phyloP scores from a whole-genome alignment of 2,329 filamentous ascomycete genomes.

The Ophiosphaerella herpotricha region DNA sequence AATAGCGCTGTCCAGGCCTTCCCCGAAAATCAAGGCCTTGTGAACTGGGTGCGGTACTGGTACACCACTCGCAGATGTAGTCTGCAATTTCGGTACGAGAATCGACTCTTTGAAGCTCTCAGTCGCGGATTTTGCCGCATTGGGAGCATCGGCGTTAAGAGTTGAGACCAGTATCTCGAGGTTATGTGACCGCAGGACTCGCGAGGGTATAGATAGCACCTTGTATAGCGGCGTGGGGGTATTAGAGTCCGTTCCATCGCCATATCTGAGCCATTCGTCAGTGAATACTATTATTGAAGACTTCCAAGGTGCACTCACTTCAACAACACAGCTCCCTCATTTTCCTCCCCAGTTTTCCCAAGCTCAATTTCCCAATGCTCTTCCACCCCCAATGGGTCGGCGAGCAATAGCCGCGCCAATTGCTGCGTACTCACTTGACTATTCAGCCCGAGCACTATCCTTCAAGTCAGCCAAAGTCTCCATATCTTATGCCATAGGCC shows the following conservation, averaged over 20 bases:
- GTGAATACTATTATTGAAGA: not conserved
- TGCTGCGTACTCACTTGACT: slow-evolving; percentile 61
- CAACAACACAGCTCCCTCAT: slow-evolving; percentile 48
- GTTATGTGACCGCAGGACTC: slow-evolving; percentile 63
- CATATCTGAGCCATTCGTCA: slow-evolving; percentile 54
- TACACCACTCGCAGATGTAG: slow-evolving; percentile 66
- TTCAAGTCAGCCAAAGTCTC: slow-evolving; percentile 21
- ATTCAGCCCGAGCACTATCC: slow-evolving; percentile 56
- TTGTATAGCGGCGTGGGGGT: slow-evolving; percentile 59
- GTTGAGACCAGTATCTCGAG: slow-evolving; percentile 67
- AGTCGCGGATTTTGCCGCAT: slow-evolving; percentile 27
- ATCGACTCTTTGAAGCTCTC: slow-evolving; percentile 65
- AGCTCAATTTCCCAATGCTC: slow-evolving; percentile 52
- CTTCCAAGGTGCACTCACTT: slow-evolving; percentile 31
- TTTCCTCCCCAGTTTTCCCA: slow-evolving; percentile 30
- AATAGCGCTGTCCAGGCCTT: slow-evolving; percentile 72
- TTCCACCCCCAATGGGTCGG: slow-evolving; percentile 51
- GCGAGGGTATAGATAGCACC: slow-evolving; percentile 67
- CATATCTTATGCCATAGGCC: not conserved
- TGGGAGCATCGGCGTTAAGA: slow-evolving; percentile 52
- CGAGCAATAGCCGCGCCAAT: slow-evolving; percentile 66
- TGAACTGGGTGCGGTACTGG: slow-evolving; percentile 83
- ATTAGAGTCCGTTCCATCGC: slow-evolving; percentile 54
- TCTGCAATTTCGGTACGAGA: slow-evolving; percentile 75
- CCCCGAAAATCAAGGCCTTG: slow-evolving; percentile 73